These are phyloP conservation scores for Orbilia oligospora DNA, from an alignment of 2,329 filamentous ascomycete species.

Conservation along the genomic window DNA sequence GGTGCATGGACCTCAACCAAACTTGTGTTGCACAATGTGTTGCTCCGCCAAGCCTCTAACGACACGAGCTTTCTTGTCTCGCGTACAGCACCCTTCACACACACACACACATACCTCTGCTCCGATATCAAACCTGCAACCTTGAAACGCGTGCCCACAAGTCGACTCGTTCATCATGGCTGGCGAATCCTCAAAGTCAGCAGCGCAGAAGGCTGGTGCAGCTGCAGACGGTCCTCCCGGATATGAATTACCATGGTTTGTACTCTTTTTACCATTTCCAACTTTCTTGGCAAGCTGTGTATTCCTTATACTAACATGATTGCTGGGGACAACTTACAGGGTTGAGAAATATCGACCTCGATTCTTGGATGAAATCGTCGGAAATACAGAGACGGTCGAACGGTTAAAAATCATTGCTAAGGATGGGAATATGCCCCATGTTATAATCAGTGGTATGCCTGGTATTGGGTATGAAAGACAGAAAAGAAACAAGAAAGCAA, in stretches of 20 bases:
- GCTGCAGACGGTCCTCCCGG: constrained; percentile 63
- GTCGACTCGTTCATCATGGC: constrained; percentile 39
- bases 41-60: constrained; percentile 36
- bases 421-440: constrained; percentile 98
- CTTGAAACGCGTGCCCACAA: constrained; percentile 21
- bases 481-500: not conserved
- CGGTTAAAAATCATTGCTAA: constrained; percentile 97
- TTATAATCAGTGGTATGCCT: constrained; percentile 99
- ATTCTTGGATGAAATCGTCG: constrained; percentile 95
- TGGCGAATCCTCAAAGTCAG: constrained; percentile 62
- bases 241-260: constrained; percentile 85
- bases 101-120: too few species aligned
- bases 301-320: too few species aligned
- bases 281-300: not conserved
- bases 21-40: constrained; percentile 50
- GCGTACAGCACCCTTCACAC: constrained; percentile 32
- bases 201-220: constrained; percentile 50
- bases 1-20: not conserved
- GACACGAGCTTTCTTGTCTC: constrained; percentile 54
- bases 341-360: constrained; percentile 98
- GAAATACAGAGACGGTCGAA: constrained; percentile 97
- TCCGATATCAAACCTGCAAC: constrained; percentile 6
- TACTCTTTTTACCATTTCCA: not conserved
- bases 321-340: constrained; percentile 72
- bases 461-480: constrained; percentile 78